Conservation (phyloP, 257 asterid genomes). For the Cruciata laevipes region DNA sequence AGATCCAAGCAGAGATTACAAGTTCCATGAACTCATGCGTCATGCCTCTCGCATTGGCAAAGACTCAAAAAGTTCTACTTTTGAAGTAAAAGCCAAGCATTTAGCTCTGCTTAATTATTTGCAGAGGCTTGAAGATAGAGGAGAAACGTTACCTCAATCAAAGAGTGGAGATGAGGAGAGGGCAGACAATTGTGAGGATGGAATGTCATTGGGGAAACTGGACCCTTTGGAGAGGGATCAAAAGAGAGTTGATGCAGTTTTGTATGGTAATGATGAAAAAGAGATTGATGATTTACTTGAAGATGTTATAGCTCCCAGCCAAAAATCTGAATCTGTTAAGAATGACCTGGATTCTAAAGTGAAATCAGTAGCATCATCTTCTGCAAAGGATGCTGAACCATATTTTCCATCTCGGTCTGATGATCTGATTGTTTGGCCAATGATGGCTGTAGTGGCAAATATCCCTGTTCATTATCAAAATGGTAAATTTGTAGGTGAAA, state of each 20-base stretch:
- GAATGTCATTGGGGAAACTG: slow-evolving; percentile 1
- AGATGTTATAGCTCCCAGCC: slow-evolving; percentile 10
- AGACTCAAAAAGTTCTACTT: slow-evolving; percentile 59
- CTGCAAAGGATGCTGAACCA: slow-evolving; percentile 9
- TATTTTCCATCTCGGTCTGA: slow-evolving; percentile 14
- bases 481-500: slow-evolving; percentile 57
- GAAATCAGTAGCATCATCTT: background rate
- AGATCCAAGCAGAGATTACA: slow-evolving; percentile 40
- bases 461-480: slow-evolving; percentile 41
- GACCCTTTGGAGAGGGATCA: slow-evolving; percentile 7
- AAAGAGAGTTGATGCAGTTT: slow-evolving; percentile 9
- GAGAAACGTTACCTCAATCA: slow-evolving; percentile 18
- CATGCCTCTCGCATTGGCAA: slow-evolving; percentile 62
- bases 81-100: slow-evolving; percentile 59
- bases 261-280: slow-evolving; percentile 22
- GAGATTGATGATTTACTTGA: slow-evolving; percentile 19
- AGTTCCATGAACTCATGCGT: slow-evolving; percentile 40
- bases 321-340: background rate
- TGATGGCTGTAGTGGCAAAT: slow-evolving; percentile 77
- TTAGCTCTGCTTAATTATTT: slow-evolving; percentile 57
- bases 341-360: background rate
- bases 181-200: slow-evolving; percentile 19
- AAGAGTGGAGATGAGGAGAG: slow-evolving; percentile 27
- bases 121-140: slow-evolving; percentile 36
- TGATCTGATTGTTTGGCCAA: slow-evolving; percentile 76